Conservation (phyloP, 106 monocot genomes). For the Dactylorhiza incarnata region DNA sequence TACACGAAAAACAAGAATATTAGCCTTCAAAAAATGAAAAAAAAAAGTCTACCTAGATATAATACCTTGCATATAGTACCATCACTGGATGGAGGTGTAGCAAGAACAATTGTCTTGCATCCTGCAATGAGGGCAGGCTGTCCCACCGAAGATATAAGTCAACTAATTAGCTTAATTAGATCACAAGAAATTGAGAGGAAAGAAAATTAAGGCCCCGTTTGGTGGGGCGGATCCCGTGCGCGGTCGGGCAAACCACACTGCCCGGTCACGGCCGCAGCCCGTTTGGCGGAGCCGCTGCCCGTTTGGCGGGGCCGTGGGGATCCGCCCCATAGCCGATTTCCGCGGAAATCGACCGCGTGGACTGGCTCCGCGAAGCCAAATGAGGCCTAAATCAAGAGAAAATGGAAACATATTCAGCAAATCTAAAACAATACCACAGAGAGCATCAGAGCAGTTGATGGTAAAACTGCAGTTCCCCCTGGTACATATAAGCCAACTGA, state of each 20-base stretch:
- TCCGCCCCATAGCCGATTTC: too few relatives aligned
- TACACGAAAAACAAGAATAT: constrained; percentile 14
- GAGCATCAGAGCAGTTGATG: constrained; percentile 97
- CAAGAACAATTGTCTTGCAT: constrained; percentile 95
- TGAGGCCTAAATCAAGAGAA: not conserved
- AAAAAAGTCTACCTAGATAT: not conserved
- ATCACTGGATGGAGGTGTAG: constrained; percentile 77
- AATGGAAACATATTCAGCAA: not conserved
- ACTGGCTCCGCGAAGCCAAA: too few relatives aligned
- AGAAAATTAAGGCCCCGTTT: too few relatives aligned
- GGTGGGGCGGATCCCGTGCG: too few relatives aligned
- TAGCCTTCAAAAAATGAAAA: not conserved
- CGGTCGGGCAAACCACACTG: too few relatives aligned
- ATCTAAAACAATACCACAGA: constrained; percentile 56
- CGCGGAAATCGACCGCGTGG: too few relatives aligned
- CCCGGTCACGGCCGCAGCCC: too few relatives aligned
- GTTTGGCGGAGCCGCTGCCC: too few relatives aligned
- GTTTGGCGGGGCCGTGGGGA: too few relatives aligned
- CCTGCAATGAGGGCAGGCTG: constrained; percentile 97
- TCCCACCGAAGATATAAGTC: constrained; percentile 13
- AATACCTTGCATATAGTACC: constrained; percentile 92
- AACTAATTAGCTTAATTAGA: constrained; percentile 6
- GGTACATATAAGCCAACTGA: constrained; percentile 97
- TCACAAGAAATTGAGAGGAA: not conserved
- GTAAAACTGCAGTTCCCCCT: constrained; percentile 96